Conservation (phyloP, 2,329 filamentous ascomycete species). For the Fusarium mundagurra region DNA sequence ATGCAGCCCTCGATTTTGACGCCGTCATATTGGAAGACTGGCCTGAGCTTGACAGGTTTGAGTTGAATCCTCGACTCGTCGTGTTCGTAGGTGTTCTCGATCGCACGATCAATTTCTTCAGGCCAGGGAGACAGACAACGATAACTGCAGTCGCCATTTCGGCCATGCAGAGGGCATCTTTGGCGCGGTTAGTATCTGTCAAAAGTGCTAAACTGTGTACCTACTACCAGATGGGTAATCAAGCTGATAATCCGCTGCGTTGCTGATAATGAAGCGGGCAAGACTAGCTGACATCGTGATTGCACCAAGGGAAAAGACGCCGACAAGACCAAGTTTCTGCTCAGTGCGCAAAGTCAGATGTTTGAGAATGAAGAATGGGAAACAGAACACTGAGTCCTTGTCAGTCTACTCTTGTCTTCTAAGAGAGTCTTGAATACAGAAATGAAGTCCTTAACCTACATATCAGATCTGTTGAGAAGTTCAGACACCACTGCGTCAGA, state of each 20-base stretch:
- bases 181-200: background rate
- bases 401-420: background rate
- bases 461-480: constrained; percentile 8
- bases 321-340: background rate
- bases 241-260: background rate
- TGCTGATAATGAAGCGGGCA: background rate
- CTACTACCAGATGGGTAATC: constrained; percentile 7
- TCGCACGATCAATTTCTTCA: background rate
- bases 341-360: constrained; percentile 1
- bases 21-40: background rate
- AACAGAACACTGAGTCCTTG: background rate
- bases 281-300: background rate
- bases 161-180: background rate
- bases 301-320: constrained; percentile 16
- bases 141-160: constrained; percentile 17
- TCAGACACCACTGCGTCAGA: constrained; percentile 8
- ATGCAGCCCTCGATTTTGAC: background rate
- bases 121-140: constrained; percentile 6
- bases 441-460: background rate
- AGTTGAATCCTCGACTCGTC: background rate
- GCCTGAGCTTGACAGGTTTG: background rate
- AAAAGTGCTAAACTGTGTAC: rapidly evolving
- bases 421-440: background rate
- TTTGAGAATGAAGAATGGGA: constrained; percentile 4
- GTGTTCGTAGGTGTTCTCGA: background rate